Evolutionary conservation across 2,329 filamentous ascomycete genomes (phyloP), one percentile per base, ranked within the genome.

Genomic region (Claviceps humidiphila): DNA sequence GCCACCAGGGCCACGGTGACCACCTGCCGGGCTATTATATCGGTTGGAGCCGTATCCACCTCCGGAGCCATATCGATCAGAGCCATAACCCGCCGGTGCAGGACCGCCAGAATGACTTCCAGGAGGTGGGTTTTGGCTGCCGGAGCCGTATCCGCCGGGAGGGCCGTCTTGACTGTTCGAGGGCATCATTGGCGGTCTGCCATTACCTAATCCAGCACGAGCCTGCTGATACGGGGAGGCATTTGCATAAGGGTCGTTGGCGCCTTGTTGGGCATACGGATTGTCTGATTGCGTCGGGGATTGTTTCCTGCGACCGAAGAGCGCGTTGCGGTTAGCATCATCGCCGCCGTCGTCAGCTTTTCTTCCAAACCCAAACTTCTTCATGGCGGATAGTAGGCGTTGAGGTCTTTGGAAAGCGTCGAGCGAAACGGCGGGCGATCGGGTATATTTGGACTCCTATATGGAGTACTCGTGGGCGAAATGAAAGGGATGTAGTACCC

Each of bases 361-460:
- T 67, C 75, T 80, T 57, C 77, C 71, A 57, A 81, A 75, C 48
- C 76, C 75, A 58, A 82, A 80, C 59, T 77, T 80, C 69, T 75
- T 78, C 80, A 83, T 83, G 56, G 14, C 34, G 38, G 20, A 47
- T 39, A 38, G 20, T 41, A 46, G 22, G n/a, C 26, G 37, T 41
- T 22, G 26, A 34, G 17, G 11, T 34, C 22, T 44, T 39, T 39
- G 30, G 9, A 34, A 34, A 34, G 30, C 30, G 30, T 34, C 9
- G 38, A 22, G 20, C 14, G 24, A 22, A 38, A n/a, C 30, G 40
- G 13, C 24, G 26, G 26, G 17, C 13, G 24, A 40, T 22, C 26
- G 41, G 5, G 40, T 44, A 5, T 38, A 26, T 20, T 43, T 42
- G 39, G 34, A 24, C 40, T 43, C n/a, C n/a, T 13, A 34, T 34